phyloP scores from a whole-genome alignment of 2,329 filamentous ascomycete species.

The Laburnicola sp. region DNA sequence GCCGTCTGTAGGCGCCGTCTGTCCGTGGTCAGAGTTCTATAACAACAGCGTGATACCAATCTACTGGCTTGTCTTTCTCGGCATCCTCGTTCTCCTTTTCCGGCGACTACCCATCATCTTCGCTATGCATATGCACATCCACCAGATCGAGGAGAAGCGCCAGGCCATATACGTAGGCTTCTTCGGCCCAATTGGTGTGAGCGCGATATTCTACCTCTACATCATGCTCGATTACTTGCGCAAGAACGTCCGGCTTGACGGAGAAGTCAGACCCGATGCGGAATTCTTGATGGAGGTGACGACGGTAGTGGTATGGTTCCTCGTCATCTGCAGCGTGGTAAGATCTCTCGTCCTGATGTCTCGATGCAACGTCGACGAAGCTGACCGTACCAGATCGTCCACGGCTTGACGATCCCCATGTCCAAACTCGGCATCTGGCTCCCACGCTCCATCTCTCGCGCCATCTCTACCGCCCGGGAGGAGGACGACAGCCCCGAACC shows the following conservation, averaged over 20 bases:
- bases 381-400: conserved; percentile 62
- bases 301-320: conserved; percentile 80
- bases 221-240: conserved; percentile 74
- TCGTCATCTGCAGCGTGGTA: conserved; percentile 80
- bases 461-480: conserved; percentile 36
- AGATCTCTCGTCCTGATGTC: conserved; percentile 41
- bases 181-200: conserved; percentile 90
- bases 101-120: conserved; percentile 78
- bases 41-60: conserved; percentile 71
- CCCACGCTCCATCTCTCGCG: conserved; percentile 64
- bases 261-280: conserved; percentile 66
- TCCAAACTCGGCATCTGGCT: conserved; percentile 67
- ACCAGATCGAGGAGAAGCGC: conserved; percentile 71
- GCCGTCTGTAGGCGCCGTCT: conserved; percentile 60
- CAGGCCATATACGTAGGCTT: conserved; percentile 89
- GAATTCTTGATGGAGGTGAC: conserved; percentile 66
- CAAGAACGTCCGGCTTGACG: conserved; percentile 58
- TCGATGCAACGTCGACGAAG: conserved; percentile 2
- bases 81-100: conserved; percentile 74
- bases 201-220: conserved; percentile 87
- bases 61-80: conserved; percentile 72
- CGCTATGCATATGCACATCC: conserved; percentile 72
- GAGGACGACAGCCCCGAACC: conserved; percentile 29
- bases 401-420: conserved; percentile 79
- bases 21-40: conserved; percentile 75